These are phyloP conservation scores for Colletotrichum sp. DNA, from an alignment of 2,329 filamentous ascomycete genomes.

Conservation along the genomic window DNA sequence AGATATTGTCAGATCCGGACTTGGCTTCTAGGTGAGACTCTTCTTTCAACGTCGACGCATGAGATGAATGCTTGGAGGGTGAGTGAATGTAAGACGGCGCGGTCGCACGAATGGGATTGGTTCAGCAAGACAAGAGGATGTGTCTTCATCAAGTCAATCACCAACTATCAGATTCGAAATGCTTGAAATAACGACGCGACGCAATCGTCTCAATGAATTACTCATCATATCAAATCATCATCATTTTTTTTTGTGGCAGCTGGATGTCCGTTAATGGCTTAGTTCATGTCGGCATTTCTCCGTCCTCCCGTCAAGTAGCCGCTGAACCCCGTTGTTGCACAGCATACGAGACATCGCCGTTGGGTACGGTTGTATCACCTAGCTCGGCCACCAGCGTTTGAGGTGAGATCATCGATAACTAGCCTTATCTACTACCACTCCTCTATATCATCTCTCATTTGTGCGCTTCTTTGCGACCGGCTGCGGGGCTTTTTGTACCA, in stretches of 20 bases:
- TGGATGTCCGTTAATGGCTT: not conserved
- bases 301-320: not conserved
- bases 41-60: not conserved
- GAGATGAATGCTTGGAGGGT: not conserved
- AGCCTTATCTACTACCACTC: not conserved
- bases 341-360: not conserved
- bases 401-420: not conserved
- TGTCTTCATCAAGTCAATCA: not conserved
- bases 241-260: not conserved
- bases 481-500: not conserved
- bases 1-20: not conserved
- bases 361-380: not conserved
- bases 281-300: not conserved
- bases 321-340: not conserved
- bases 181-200: not conserved
- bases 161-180: rapidly evolving
- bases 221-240: too few relatives aligned
- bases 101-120: not conserved
- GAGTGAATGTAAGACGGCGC: too few relatives aligned
- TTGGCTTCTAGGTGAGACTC: not conserved
- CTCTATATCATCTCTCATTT: not conserved
- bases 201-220: not conserved
- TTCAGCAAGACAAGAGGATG: not conserved
- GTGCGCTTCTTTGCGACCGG: not conserved
- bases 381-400: not conserved